Evolutionary conservation across 805 yeast species (phyloP), one percentile per base, ranked within the genome.

Genomic region (Torulaspora delbrueckii): DNA sequence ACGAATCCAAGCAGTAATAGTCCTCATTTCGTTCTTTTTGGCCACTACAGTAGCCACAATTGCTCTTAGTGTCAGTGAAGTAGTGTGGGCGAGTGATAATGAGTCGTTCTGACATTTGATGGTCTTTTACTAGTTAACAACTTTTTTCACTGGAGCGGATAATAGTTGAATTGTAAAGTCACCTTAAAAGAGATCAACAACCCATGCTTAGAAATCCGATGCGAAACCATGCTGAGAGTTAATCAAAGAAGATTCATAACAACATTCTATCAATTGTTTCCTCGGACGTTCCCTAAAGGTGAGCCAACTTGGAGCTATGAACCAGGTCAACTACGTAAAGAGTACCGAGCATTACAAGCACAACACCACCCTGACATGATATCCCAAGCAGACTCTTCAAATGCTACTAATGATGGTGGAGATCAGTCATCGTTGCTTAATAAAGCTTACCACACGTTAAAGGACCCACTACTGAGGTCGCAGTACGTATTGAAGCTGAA

Each of bases 41-140:
- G n/a, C 77, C 76, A 26, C 73, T 69, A 57, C 96, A 86, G 60
- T 87, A 86, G 0, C 96, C 96, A 63, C 96, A 86, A 10, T 74
- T 69, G 1, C 58, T 51, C 16, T 51, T 55, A 7, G 59, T 45
- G 37, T 72, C 73, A 1, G 62, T 56, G 23, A 75, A 58, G 60
- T 75, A 75, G 45, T 73, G 50, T 1, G 82, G 81, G 24, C 66
- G 56, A 3, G 78, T 61, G 5, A 76, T 52, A 3, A 76, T 64
- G 52, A 75, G 42, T 30, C 65, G 54, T 24, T 56, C 57, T 19
- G 37, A 33, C 48, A 37, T 39, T 25, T n/a, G 25, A 8, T 22
- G 35, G 14, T 13, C 3, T 6, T 22, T 6, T 34, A 12, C 5
- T 6, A 19, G 24, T n/a, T 23, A 3, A 3, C 12, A 4, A 34